Base-by-base conservation (phyloP, 176 grass and related monocot genomes). In the Puccinellia tenuiflora region DNA sequence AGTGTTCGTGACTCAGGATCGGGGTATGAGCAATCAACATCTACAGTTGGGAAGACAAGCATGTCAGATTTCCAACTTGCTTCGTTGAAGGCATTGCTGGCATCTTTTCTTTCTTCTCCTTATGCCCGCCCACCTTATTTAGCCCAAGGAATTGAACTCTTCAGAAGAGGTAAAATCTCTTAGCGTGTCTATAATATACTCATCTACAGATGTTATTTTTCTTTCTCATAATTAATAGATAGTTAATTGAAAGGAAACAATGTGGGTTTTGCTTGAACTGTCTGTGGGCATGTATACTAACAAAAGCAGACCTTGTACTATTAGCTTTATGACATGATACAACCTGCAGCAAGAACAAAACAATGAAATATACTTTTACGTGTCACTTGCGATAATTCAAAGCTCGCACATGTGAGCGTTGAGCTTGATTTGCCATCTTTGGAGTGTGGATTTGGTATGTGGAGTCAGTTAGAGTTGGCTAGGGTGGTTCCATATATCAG, bases 61-160 rank as follows among this genome's bases (percentile, higher is more conserved):
- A 68, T 74, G 66, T 74, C 82, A 21, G 89, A 93, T 55, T 88
- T 88, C 59, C 86, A 76, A 79, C 91, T 95, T 79, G 83, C 86
- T 65, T 94, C 96, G 25, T 85, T 93, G 33, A 90, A 88, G 79
- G 77, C 89, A 22, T 69, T 98, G 81, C 77, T 95, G 64, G 91
- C 92, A 86, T 95, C 91, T 77, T 84, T 95, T 69, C 91, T 98
- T 69, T 91, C 92, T 40, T 76, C 88, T 57, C 79, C 77, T 81
- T 80, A 95, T 88, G 85, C 66, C 38, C 85, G 87, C 15, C 85
- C 89, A 67, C 85, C 79, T 83, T 85, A 93, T 39, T 92, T 98
- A 73, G 88, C 91, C 47, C 83, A 93, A 83, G 92, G 91, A 57
- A 84, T 93, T 75, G 87, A 86, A 86, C 87, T 93, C 74, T 93